Base-by-base conservation (phyloP, 1,284 basidiomycete species). In the Ceratobasidium sp. region DNA sequence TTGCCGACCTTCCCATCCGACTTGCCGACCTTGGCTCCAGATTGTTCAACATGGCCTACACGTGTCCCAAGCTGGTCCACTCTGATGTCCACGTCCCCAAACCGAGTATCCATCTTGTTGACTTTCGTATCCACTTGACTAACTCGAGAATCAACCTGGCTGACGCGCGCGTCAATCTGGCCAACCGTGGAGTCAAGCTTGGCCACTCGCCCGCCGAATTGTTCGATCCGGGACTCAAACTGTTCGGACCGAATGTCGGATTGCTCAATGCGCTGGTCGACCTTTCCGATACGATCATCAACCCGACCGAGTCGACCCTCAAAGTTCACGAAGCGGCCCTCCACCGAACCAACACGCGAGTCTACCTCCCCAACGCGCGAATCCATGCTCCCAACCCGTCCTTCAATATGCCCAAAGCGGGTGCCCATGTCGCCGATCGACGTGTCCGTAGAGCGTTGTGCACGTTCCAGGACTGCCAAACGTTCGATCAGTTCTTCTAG, bases 401-500 rank as follows among this genome's bases (percentile, higher is more conserved):
- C 64, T 26, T 67, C 64, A 9, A 67, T 18, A 21, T 36, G 32
- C 23, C 64, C 64, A 32, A 67, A 30, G 26, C 84, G 83, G 16
- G 83, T 83, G 14, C 82, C 77, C 39, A 90, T 77, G 26, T 90
- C 88, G 12, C 65, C 74, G n/a, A 53, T 69, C 14, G 55, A 39
- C 14, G 64, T 67, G 26, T 67, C 64, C 4, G 64, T 55, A 14
- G 64, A 67, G 3, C 64, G 64, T 30, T 67, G 64, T 0, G 80
- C 79, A 0, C 75, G 67, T 58, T 84, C 83, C 52, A 84, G 76
- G 2, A 76, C 72, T 0, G 78, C 75, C 2, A 96, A 81, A 10
- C 94, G 88, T 0, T 84, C 82, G 2, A 89, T 83, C 23, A 96
- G 82, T 74, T 92, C 92, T 4, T 88, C 86, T 58, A 94, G 82